Base-by-base conservation (phyloP, 495 filamentous ascomycete species). In the Cercophora sp. region DNA sequence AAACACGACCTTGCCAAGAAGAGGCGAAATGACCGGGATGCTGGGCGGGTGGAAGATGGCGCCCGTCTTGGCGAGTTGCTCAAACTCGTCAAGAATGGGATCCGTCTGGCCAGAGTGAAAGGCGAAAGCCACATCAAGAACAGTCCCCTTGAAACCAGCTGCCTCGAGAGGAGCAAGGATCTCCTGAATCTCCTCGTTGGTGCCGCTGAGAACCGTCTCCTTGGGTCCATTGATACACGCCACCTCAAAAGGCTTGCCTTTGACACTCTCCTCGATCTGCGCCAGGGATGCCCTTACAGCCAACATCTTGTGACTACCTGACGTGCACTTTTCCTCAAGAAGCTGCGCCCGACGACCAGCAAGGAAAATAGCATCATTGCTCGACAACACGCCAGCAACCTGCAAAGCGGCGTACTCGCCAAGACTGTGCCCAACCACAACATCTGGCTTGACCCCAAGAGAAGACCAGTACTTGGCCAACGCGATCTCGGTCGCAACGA, bases 381-480 rank as follows among this genome's bases (percentile, higher is more conserved):
- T 78, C 2, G 79, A 83, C 6, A 91, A 63, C 11, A 89, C 79
- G 42, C 85, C 87, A 8, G 86, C 79, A 29, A 80, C 79, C 60
- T 85, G 73, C 0, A 90, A 68, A 8, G 87, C 87, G 29, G 87
- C 85, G 69, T 87, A 90, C 60, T 91, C 87, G 44, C 87, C 87
- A 2, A 71, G 10, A 61, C 85, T 88, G 69, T 91, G 87, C 11
- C 87, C 87, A 41, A 90, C 71, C 4, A 89, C 84, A 35, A 82
- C 82, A 46, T 73, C 67, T 18, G 86, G 86, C 9, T 63, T 78
- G 29, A 88, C 70, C 26, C 85, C 86, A 67, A 84, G 78, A 4
- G 82, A 78, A 20, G 60, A 67, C 86, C 86, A 90, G 56, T 84
- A 76, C 51, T 79, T 79, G 24, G 85, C 79, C 48, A 88, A 67